Conservation (phyloP, 345 rosid species). For the Angophora floribunda region DNA sequence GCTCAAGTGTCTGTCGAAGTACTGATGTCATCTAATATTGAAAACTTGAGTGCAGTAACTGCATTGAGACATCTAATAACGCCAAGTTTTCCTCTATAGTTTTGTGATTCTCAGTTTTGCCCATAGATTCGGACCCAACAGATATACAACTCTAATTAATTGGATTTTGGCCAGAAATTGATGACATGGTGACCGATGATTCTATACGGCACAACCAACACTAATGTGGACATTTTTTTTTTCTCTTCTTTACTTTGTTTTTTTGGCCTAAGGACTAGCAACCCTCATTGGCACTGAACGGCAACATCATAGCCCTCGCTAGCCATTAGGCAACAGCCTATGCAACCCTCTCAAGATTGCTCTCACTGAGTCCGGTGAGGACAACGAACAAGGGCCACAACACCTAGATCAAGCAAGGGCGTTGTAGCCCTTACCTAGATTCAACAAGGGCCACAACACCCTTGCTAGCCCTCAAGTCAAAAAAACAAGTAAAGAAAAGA, state of each 20-base stretch:
- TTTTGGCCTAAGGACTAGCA: too few relatives aligned
- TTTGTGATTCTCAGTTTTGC: background rate
- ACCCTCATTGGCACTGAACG: too few relatives aligned
- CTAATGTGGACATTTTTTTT: rapidly evolving
- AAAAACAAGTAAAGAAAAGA: too few relatives aligned
- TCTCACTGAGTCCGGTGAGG: background rate
- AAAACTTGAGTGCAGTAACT: background rate
- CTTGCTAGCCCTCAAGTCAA: background rate
- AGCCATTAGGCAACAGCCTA: rapidly evolving
- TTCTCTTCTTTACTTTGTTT: background rate
- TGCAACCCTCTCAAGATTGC: rapidly evolving
- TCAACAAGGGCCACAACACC: rapidly evolving
- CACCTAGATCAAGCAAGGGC: background rate
- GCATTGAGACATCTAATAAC: background rate
- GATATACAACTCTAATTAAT: background rate
- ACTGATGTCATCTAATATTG: background rate
- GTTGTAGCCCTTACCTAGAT: rapidly evolving
- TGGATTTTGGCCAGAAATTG: background rate
- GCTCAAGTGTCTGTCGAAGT: background rate
- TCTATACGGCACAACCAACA: rapidly evolving
- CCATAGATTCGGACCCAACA: background rate
- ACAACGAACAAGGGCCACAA: rapidly evolving
- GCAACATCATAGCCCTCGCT: too few relatives aligned
- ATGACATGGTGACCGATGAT: too few relatives aligned
- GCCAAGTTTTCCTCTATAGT: background rate